Conservation (phyloP, 805 yeast species). For the Lipomyces chichibuensis region DNA sequence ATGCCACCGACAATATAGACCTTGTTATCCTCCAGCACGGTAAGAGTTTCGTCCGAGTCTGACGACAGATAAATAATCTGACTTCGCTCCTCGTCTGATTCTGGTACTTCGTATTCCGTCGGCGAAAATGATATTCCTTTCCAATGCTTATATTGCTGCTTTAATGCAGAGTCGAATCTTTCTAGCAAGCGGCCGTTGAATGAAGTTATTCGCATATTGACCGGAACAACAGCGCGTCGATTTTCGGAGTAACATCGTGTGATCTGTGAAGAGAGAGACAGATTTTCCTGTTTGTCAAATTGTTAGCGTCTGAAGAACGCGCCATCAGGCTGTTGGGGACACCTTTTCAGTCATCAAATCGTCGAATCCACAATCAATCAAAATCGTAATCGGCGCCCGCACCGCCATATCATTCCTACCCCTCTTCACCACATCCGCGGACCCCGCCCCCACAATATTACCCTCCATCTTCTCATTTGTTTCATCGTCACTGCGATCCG, state of each 20-base stretch:
- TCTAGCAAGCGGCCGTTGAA: constrained; percentile 66
- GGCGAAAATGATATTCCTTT: constrained; percentile 57
- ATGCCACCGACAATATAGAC: constrained; percentile 94
- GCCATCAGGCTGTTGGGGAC: background rate
- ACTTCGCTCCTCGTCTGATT: constrained; percentile 35
- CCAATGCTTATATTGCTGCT: constrained; percentile 67
- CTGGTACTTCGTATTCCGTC: constrained; percentile 45
- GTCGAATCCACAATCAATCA: constrained; percentile 91
- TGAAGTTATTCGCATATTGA: constrained; percentile 63
- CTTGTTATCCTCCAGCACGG: constrained; percentile 63
- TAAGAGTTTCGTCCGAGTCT: constrained; percentile 75
- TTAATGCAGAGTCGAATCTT: constrained; percentile 67
- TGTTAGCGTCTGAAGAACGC: background rate
- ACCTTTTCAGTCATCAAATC: constrained; percentile 79
- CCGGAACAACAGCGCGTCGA: constrained; percentile 59
- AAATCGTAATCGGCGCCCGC: constrained; percentile 44
- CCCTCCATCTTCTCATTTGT: constrained; percentile 44
- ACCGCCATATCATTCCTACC: constrained; percentile 43
- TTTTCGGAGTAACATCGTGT: constrained; percentile 81
- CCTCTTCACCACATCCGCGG: constrained; percentile 32
- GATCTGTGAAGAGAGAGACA: constrained; percentile 76
- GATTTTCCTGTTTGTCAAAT: constrained; percentile 43
- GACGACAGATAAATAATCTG: constrained; percentile 72
- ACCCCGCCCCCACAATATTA: constrained; percentile 36
- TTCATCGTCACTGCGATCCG: constrained; percentile 41